Base-by-base conservation (phyloP, 2,329 filamentous ascomycete species). In the Pseudocercospora cruenta region DNA sequence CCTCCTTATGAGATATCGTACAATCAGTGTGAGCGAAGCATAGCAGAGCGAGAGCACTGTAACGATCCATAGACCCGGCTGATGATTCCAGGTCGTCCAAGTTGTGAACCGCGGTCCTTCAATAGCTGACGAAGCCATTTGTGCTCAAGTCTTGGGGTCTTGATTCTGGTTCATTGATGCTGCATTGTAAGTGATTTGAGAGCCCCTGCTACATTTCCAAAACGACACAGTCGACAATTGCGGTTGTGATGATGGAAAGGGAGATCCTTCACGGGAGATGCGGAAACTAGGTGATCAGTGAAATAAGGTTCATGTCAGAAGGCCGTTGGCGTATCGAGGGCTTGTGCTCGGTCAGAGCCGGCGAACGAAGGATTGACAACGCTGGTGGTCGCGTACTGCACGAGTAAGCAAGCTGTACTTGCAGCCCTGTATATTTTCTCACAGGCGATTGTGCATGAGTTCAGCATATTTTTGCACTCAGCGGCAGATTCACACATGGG, bases 1-100 rank as follows among this genome's bases (percentile, higher is more conserved):
- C 51, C 51, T 55, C 24, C 26, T 24, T 16, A 55, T 31, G 22
- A 55, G 51, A 33, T 55, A 26, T 19, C 51, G 51, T n/a, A 55
- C 16, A 16, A 55, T 55, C 51, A 55, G 8, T 9, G 51, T 55
- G 51, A 55, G 58, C 28, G 58, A 28, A 14, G 58, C 58, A 31
- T 60, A 60, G 58, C 14, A 24, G 19, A 60, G 22, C 14, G 58
- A 45, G 7, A 45, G 28, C 21, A 60, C 43, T 7, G 58, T 60
- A 12, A 60, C 39, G 21, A 60, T 60, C 36, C 58, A 60, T 7
- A 45, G 58, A 28, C 36, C 58, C 6, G 58, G 58, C 22, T 60
- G 58, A 19, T 60, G 58, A 21, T 60, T 60, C 58, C 58, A 60
- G 8, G 36, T n/a, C 4, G 43, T 22, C 36, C 36, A 47, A 10